Evolutionary conservation across 2,329 filamentous ascomycete genomes (phyloP).

Genomic region (Aureobasidium mangrovei): DNA sequence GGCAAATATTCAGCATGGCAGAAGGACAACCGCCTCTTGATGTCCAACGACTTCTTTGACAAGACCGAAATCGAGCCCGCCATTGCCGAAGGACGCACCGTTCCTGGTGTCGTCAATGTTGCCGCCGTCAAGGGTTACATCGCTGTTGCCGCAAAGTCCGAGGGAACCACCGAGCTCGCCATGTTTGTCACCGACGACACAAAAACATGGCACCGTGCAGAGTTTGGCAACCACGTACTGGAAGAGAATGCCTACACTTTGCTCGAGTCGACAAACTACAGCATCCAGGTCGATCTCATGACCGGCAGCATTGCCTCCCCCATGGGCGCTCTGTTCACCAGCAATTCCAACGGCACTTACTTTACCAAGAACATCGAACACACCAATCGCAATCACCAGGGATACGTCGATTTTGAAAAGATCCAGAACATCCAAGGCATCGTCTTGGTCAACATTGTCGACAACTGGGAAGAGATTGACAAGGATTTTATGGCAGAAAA

Average conservation of each 20-base stretch:
- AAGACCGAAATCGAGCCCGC: constrained; percentile 59
- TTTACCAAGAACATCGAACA: constrained; percentile 88
- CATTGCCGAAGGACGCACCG: constrained; percentile 62
- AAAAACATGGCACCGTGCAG: constrained; percentile 77
- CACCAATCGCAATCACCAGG: constrained; percentile 70
- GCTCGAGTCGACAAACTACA: constrained; percentile 93
- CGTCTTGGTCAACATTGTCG: constrained; percentile 78
- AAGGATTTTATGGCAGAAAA: constrained; percentile 44
- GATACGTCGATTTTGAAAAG: constrained; percentile 91
- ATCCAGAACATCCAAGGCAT: constrained; percentile 86
- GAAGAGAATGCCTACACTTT: constrained; percentile 85
- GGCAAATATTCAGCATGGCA: constrained; percentile 62
- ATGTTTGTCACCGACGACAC: constrained; percentile 83
- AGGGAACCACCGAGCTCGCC: constrained; percentile 79
- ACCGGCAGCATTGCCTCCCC: constrained; percentile 54
- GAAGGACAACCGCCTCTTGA: constrained; percentile 66
- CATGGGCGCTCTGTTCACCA: constrained; percentile 86
- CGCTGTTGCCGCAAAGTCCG: constrained; percentile 70
- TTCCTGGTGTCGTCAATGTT: constrained; percentile 72
- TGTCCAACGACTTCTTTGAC: constrained; percentile 77
- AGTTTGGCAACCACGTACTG: constrained; percentile 79
- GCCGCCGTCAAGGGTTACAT: constrained; percentile 80
- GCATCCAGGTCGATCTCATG: constrained; percentile 92
- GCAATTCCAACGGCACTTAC: constrained; percentile 94
- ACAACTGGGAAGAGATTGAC: constrained; percentile 72